Conservation (phyloP, 31 red algal genomes). For the Bonnemaisonia californica region DNA sequence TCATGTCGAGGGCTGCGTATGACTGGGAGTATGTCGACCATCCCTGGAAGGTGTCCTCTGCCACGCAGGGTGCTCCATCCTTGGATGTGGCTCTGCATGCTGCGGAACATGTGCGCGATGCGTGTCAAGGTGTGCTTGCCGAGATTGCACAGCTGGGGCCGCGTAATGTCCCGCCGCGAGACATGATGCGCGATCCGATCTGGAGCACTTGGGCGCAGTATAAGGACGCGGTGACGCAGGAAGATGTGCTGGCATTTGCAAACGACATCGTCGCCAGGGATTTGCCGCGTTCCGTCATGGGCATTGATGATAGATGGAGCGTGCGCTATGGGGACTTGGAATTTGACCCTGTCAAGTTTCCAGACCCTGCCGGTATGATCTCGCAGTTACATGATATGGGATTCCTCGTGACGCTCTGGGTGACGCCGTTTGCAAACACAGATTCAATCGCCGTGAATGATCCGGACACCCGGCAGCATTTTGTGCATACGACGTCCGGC, state of each 20-base stretch:
- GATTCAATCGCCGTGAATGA: slow-evolving; percentile 50
- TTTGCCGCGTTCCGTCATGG: slow-evolving; percentile 75
- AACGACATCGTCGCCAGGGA: slow-evolving; percentile 65
- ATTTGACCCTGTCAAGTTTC: slow-evolving; percentile 87
- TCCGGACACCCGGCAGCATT: slow-evolving; percentile 46
- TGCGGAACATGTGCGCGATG: slow-evolving; percentile 41
- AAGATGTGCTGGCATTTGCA: slow-evolving; percentile 78
- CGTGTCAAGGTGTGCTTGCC: slow-evolving; percentile 27
- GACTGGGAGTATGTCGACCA: slow-evolving; percentile 51
- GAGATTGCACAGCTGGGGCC: slow-evolving; percentile 31
- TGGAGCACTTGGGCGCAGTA: slow-evolving; percentile 95
- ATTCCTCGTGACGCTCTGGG: slow-evolving; percentile 87
- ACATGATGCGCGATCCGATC: slow-evolving; percentile 76
- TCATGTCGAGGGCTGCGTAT: slow-evolving; percentile 62
- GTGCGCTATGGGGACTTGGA: slow-evolving; percentile 75
- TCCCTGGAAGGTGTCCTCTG: slow-evolving; percentile 32
- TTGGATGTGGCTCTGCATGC: slow-evolving; percentile 44
- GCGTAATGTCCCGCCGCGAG: slow-evolving; percentile 15
- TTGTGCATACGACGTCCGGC: slow-evolving; percentile 37
- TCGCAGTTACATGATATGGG: slow-evolving; percentile 72
- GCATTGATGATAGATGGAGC: slow-evolving; percentile 93
- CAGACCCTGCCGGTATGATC: slow-evolving; percentile 77
- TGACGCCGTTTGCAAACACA: slow-evolving; percentile 81
- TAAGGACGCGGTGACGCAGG: slow-evolving; percentile 82
- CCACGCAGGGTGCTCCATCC: slow-evolving; percentile 14